Base-by-base conservation (phyloP, 345 rosid genomes). In the Salix koriyanagi region DNA sequence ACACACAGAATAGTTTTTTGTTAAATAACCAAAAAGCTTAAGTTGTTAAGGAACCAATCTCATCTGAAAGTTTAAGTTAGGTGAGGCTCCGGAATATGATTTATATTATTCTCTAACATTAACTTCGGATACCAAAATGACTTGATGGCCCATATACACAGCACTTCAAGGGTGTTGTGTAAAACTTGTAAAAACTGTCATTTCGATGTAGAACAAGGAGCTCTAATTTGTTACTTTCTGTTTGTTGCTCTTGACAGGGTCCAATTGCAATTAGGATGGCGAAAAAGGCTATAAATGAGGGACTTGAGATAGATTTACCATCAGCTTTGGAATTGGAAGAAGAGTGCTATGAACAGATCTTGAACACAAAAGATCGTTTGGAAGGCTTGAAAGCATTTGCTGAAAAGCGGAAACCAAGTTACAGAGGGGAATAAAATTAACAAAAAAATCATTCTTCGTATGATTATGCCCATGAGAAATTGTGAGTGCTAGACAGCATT, bases 321-420 rank as follows among this genome's bases (percentile, higher is more conserved):
- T 87, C 92, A 2, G 95, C 86, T 61, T 73, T 91, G 79, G 94
- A 89, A n/a, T 65, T 89, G 67, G 99, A 95, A 84, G 93, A 90
- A 79, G 88, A 86, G 77, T 91, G 97, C 85, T 90, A 95, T 72
- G 80, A 85, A 78, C 84, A 78, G 75, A 42, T 83, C 71, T 75
- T 95, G 70, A 71, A 89, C 84, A 89, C 97, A 3, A 73, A 88
- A 48, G 97, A 95, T 84, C 93, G 97, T 28, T 85, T 91, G 81
- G 97, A 93, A 86, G 97, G 97, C 58, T 84, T 95, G 86, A 92
- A 89, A 48, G 94, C 99, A 80, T 94, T 92, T 82, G 93, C 93
- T 5, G 94, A 94, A 87, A 95, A 87, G 81, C 88, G 97, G 76
- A 91, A 91, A 84, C 97, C 97, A 60, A 73, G 71, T 60, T 95